A percentile compares a stretch with the other conserved stretches of the same genome.
phyloP scores from a whole-genome alignment of 2,329 filamentous ascomycete species.

The Aspergillus sp. region DNA sequence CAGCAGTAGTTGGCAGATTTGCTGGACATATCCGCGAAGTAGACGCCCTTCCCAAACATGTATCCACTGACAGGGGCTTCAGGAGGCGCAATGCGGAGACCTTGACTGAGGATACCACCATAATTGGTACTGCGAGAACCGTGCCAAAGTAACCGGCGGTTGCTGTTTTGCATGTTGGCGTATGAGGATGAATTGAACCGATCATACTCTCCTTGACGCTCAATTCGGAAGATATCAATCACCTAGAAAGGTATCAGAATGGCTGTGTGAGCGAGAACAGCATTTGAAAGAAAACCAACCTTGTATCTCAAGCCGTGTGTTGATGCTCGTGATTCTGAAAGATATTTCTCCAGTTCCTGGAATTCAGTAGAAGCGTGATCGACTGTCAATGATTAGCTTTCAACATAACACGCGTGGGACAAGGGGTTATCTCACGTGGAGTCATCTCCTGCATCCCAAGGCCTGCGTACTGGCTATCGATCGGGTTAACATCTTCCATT shows the following conservation, averaged over 20 bases:
- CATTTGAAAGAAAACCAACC: neutral
- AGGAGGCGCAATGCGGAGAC: slow-evolving; percentile 79
- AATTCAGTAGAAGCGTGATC: slow-evolving; percentile 63
- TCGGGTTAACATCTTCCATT: slow-evolving; percentile 56
- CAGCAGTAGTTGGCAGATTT: slow-evolving; percentile 81
- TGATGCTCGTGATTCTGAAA: slow-evolving; percentile 63
- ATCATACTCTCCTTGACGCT: slow-evolving; percentile 69
- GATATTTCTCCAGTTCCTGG: slow-evolving; percentile 63
- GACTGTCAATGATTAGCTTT: slow-evolving; percentile 42
- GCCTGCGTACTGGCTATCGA: slow-evolving; percentile 72
- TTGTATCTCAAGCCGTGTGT: slow-evolving; percentile 56
- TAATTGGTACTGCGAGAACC: slow-evolving; percentile 82
- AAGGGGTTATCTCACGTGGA: slow-evolving; percentile 39
- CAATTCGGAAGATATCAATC: slow-evolving; percentile 78
- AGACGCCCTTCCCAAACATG: slow-evolving; percentile 91
- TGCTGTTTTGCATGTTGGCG: slow-evolving; percentile 53
- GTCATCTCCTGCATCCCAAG: slow-evolving; percentile 77
- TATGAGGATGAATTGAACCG: slow-evolving; percentile 64
- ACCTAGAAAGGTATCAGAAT: slow-evolving; percentile 42
- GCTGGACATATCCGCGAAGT: slow-evolving; percentile 79
- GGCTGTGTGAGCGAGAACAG: neutral
- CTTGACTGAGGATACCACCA: slow-evolving; percentile 82
- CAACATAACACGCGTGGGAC: neutral
- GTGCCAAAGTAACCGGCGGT: slow-evolving; percentile 82
- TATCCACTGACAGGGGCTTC: slow-evolving; percentile 76